These are phyloP conservation scores for Cercospora nicotianae DNA, from an alignment of 2,329 filamentous ascomycete genomes.

Conservation along the genomic window DNA sequence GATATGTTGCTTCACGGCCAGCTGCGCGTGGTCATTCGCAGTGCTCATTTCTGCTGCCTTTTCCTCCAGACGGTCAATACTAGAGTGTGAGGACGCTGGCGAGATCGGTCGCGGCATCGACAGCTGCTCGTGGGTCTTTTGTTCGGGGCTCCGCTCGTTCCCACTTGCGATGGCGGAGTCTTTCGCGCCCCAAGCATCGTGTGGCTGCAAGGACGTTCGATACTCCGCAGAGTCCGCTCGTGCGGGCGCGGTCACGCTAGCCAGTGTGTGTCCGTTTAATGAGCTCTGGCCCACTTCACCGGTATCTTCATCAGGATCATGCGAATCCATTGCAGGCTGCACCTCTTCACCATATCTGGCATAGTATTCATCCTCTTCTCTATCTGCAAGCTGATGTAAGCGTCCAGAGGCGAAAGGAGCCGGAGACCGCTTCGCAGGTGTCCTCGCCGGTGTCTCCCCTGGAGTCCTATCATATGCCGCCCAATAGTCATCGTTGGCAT, in stretches of 20 bases:
- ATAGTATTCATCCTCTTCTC: constrained; percentile 69
- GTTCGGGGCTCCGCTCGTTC: constrained; percentile 18
- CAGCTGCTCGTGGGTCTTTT: constrained; percentile 21
- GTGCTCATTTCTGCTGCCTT: constrained; percentile 35
- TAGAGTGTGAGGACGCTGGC: constrained; percentile 41
- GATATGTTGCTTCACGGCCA: constrained; percentile 76
- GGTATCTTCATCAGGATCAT: constrained; percentile 73
- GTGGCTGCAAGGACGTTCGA: constrained; percentile 24
- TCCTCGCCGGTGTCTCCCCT: constrained; percentile 47
- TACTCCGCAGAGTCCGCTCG: constrained; percentile 22
- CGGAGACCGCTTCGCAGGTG: constrained; percentile 65
- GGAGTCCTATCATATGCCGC: constrained; percentile 73
- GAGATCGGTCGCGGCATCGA: constrained; percentile 54
- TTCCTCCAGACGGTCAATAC: constrained; percentile 60
- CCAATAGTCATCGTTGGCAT: constrained; percentile 73
- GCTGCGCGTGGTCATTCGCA: constrained; percentile 59
- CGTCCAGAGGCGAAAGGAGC: constrained; percentile 49
- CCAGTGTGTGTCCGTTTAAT: constrained; percentile 54
- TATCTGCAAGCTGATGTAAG: constrained; percentile 29
- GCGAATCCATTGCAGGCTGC: constrained; percentile 76
- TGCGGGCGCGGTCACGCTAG: constrained; percentile 16
- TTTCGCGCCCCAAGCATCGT: constrained; percentile 22
- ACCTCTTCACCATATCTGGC: constrained; percentile 72
- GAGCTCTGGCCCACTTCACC: constrained; percentile 52
- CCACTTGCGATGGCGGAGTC: constrained; percentile 23